These are phyloP conservation scores for Punica granatum DNA, from an alignment of 345 rosid species.

Conservation along the genomic window DNA sequence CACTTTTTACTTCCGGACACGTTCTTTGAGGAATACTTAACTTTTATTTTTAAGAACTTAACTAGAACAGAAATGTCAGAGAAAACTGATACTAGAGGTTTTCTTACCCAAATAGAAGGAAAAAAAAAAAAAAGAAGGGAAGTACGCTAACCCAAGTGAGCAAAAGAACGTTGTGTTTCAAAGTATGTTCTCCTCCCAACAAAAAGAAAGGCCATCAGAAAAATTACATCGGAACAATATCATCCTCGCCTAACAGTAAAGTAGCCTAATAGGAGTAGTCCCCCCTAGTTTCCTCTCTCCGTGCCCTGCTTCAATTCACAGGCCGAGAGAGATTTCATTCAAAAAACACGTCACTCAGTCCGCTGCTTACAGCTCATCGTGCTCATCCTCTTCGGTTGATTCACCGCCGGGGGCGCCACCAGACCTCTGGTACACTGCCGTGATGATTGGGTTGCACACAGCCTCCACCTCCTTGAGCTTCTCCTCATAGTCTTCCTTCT, in stretches of 20 bases:
- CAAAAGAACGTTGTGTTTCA: too few relatives aligned
- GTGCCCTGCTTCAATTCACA: neutral
- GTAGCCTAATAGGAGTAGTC: neutral
- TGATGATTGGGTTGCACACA: conserved; percentile 85
- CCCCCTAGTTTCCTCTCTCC: neutral
- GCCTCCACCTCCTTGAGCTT: conserved; percentile 95
- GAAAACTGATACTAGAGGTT: too few relatives aligned
- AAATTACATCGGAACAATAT: neutral
- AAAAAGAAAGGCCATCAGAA: neutral
- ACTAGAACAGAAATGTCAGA: too few relatives aligned
- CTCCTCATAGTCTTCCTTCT: conserved; percentile 91
- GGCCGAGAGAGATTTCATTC: neutral
- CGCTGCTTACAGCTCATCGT: conserved; percentile 47
- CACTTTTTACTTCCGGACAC: too few relatives aligned
- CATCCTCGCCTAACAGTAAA: neutral
- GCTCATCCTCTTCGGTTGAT: conserved; percentile 40
- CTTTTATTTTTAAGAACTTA: too few relatives aligned
- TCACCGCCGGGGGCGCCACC: conserved; percentile 75
- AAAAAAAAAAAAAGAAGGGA: too few relatives aligned
- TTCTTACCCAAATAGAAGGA: too few relatives aligned
- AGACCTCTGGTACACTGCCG: conserved; percentile 71
- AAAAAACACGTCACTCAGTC: neutral
- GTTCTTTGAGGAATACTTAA: too few relatives aligned
- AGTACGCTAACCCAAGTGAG: too few relatives aligned
- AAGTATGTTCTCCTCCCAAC: neutral